Conservation (phyloP, 495 filamentous ascomycete genomes). For the Aspergillus indologenus region DNA sequence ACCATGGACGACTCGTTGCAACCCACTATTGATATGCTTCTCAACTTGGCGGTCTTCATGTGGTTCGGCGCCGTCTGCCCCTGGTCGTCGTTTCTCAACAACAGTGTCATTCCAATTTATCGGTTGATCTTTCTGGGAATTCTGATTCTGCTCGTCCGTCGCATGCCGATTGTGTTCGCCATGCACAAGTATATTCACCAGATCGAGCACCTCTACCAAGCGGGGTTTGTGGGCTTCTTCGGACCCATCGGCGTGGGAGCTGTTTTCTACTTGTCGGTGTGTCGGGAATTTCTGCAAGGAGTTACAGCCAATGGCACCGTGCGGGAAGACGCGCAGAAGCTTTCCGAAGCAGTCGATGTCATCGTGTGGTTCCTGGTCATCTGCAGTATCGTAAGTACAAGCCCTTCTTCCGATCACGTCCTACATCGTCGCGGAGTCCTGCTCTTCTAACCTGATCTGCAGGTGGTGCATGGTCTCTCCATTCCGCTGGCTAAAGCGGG, state of each 20-base stretch:
- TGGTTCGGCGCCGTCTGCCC: slow-evolving; percentile 91
- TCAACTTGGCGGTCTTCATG: slow-evolving; percentile 83
- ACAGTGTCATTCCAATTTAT: slow-evolving; percentile 70
- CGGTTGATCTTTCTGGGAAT: slow-evolving; percentile 75
- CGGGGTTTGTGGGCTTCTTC: slow-evolving; percentile 87
- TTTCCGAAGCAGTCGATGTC: slow-evolving; percentile 63
- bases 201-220: slow-evolving; percentile 69
- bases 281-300: slow-evolving; percentile 58
- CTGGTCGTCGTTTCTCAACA: slow-evolving; percentile 67
- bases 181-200: slow-evolving; percentile 76
- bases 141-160: slow-evolving; percentile 75
- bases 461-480: slow-evolving; percentile 84
- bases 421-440: not conserved
- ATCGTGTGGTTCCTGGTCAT: slow-evolving; percentile 86
- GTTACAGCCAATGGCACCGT: slow-evolving; percentile 57
- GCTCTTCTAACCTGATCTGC: slow-evolving; percentile 17
- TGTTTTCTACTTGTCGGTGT: slow-evolving; percentile 84
- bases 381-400: slow-evolving; percentile 73
- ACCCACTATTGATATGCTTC: slow-evolving; percentile 84
- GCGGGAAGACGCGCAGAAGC: slow-evolving; percentile 61
- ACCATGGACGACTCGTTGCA: slow-evolving; percentile 87
- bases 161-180: slow-evolving; percentile 71
- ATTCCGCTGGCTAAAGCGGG: slow-evolving; percentile 83
- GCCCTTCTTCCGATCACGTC: too few species aligned
- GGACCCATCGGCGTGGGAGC: slow-evolving; percentile 93